These are phyloP conservation scores for Fusarium poae DNA, from an alignment of 2,329 filamentous ascomycete species.

Conservation along the genomic window DNA sequence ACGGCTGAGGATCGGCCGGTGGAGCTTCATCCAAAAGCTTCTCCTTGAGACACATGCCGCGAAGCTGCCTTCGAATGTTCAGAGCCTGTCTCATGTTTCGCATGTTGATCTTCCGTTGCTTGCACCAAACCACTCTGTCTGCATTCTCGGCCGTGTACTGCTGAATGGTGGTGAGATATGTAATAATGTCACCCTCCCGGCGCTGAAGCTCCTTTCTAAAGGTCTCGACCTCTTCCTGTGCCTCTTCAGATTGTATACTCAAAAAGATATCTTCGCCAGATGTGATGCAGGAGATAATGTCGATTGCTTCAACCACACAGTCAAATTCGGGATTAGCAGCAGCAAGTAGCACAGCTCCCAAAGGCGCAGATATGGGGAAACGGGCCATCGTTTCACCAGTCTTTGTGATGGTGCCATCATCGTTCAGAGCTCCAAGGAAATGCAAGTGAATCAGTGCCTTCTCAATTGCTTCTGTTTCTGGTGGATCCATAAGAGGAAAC, in stretches of 20 bases:
- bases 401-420: constrained; percentile 78
- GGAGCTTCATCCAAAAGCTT: constrained; percentile 62
- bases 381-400: constrained; percentile 82
- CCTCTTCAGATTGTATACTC: constrained; percentile 70
- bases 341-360: constrained; percentile 86
- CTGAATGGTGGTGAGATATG: constrained; percentile 73
- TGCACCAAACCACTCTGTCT: constrained; percentile 70
- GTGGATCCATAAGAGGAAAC: constrained; percentile 89
- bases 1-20: constrained; percentile 67
- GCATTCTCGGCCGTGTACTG: constrained; percentile 69
- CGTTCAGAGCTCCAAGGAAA: constrained; percentile 79
- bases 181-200: constrained; percentile 74
- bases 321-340: constrained; percentile 77
- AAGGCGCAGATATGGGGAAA: constrained; percentile 83
- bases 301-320: constrained; percentile 85
- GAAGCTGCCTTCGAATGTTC: constrained; percentile 72
- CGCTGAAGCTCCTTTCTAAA: constrained; percentile 69
- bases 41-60: constrained; percentile 66
- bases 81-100: constrained; percentile 74
- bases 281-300: constrained; percentile 78
- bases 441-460: constrained; percentile 86
- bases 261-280: constrained; percentile 74
- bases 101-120: constrained; percentile 66
- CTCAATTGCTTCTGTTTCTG: constrained; percentile 81
- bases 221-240: constrained; percentile 65